Percentiles rank a stretch among this genome's conserved stretches.
phyloP scores from a whole-genome alignment of 306 rosid genomes.

The Nissolia schottii region DNA sequence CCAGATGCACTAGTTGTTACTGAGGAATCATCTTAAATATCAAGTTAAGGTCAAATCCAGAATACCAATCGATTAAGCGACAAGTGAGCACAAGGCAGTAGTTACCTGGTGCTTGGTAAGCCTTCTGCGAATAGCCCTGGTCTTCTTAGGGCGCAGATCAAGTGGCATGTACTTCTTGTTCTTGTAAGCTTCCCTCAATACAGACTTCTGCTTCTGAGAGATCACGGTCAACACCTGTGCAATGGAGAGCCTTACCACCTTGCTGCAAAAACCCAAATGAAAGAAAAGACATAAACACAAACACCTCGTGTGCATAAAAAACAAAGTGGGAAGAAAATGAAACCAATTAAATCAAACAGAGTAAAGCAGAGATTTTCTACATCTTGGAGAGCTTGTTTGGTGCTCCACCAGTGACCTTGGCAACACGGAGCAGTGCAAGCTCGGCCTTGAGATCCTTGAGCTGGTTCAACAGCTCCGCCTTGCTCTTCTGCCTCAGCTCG shows the following conservation, averaged over 20 bases:
- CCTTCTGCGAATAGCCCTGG: slow-evolving; percentile 89
- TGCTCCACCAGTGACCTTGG: slow-evolving; percentile 98
- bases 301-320: not conserved
- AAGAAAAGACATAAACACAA: not conserved
- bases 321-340: not conserved
- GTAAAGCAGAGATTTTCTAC: slow-evolving; percentile 12
- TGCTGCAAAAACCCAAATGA: slow-evolving; percentile 40
- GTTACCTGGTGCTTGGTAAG: slow-evolving; percentile 94
- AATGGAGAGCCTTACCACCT: slow-evolving; percentile 86
- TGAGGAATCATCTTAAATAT: no score
- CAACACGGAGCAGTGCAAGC: slow-evolving; percentile 88
- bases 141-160: slow-evolving; percentile 98
- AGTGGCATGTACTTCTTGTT: slow-evolving; percentile 87
- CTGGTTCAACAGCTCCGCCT: slow-evolving; percentile 67
- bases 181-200: slow-evolving; percentile 85
- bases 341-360: not conserved
- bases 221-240: slow-evolving; percentile 97
- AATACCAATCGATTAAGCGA: not conserved
- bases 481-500: slow-evolving; percentile 83
- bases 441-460: slow-evolving; percentile 96
- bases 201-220: slow-evolving; percentile 91
- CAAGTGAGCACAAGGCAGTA: not conserved
- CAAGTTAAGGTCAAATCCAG: not conserved
- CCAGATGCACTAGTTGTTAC: not conserved
- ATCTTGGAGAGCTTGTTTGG: slow-evolving; percentile 99